Percentiles rank a stretch among this genome's conserved stretches.
These are phyloP conservation scores for Ustilago hordei DNA, from an alignment of 1,284 basidiomycete genomes.

Conservation along the genomic window DNA sequence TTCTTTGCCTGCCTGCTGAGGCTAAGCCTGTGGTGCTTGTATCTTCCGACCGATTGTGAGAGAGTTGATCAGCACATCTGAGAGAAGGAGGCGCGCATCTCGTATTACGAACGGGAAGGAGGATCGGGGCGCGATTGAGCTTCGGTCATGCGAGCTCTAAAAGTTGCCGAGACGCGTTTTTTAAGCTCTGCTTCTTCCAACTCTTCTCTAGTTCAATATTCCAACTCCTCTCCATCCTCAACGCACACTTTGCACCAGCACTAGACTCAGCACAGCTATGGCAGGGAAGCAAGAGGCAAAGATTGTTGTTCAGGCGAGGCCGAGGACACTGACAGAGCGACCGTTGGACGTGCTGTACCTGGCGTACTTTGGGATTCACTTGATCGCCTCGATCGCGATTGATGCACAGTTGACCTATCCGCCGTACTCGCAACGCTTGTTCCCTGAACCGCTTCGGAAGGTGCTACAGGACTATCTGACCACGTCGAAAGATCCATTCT, in stretches of 20 bases:
- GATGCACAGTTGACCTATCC: constrained; percentile 55
- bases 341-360: constrained; percentile 50
- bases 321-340: constrained; percentile 16
- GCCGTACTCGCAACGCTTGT: constrained; percentile 38
- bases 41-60: background rate
- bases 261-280: background rate
- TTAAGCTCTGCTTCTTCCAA: background rate
- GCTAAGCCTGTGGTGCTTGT: background rate
- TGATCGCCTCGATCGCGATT: constrained; percentile 44
- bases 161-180: background rate
- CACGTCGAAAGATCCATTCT: constrained; percentile 48
- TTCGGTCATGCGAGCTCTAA: background rate
- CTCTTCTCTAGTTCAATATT: background rate
- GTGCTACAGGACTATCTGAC: constrained; percentile 47
- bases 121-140: background rate
- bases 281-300: background rate
- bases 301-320: too few species aligned
- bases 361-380: constrained; percentile 53
- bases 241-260: background rate
- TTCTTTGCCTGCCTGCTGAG: background rate
- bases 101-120: background rate
- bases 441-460: constrained; percentile 36
- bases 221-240: background rate
- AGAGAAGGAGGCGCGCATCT: background rate
- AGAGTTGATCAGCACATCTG: background rate